Percentiles rank a stretch among this genome's conserved stretches.
These are phyloP conservation scores for Penicillium sp. DNA, from an alignment of 2,329 filamentous ascomycete species.

Conservation along the genomic window DNA sequence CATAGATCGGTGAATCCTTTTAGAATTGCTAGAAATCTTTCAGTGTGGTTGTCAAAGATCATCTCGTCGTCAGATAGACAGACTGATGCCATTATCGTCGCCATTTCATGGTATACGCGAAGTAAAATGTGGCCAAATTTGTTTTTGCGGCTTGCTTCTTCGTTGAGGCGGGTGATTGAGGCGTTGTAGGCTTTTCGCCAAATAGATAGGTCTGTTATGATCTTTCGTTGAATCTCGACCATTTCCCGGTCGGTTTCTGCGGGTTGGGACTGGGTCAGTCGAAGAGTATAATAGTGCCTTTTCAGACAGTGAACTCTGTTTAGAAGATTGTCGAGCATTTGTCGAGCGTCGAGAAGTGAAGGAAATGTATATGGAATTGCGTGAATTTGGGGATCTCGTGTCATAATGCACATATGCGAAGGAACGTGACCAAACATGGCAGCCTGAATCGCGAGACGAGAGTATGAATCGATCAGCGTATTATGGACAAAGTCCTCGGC, in stretches of 20 bases:
- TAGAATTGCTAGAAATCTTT: slow-evolving; percentile 20
- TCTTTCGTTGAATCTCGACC: slow-evolving; percentile 1
- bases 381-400: slow-evolving; percentile 8
- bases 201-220: slow-evolving; percentile 12
- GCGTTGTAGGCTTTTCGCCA: slow-evolving; percentile 26
- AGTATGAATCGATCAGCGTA: slow-evolving; percentile 26
- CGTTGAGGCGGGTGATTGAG: slow-evolving; percentile 2
- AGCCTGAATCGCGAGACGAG: slow-evolving; percentile 28
- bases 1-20: slow-evolving; percentile 9
- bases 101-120: slow-evolving; percentile 44
- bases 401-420: slow-evolving; percentile 11
- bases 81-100: slow-evolving; percentile 41
- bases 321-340: slow-evolving; percentile 20
- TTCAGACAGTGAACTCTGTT: slow-evolving; percentile 19
- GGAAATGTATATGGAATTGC: slow-evolving; percentile 13
- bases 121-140: slow-evolving; percentile 34
- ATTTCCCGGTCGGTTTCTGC: neutral
- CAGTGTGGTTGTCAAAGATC: slow-evolving; percentile 24
- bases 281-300: neutral
- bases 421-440: slow-evolving; percentile 27
- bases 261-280: neutral
- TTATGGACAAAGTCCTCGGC: slow-evolving; percentile 19
- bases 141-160: neutral
- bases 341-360: slow-evolving; percentile 18
- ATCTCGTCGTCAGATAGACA: slow-evolving; percentile 14